Percentiles rank a stretch among this genome's conserved stretches.
phyloP scores from a whole-genome alignment of 805 yeast species.

The Yamadazyma ubonensis region DNA sequence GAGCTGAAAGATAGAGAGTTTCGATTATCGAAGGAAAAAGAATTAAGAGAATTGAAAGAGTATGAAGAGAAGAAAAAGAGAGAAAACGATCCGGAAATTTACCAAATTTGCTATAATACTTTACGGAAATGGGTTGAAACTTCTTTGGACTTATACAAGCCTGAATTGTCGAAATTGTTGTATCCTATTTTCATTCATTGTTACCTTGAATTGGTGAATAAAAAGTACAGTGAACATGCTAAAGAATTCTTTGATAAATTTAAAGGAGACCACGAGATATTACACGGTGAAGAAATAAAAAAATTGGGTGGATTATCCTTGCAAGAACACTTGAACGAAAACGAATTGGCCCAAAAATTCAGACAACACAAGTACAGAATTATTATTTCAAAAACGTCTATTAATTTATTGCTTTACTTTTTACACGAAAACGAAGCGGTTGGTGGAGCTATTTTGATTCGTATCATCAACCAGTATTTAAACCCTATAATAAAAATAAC shows the following conservation, averaged over 20 bases:
- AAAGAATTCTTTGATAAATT: constrained; percentile 74
- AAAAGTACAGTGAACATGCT: constrained; percentile 60
- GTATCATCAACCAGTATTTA: constrained; percentile 83
- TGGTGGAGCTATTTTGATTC: constrained; percentile 85
- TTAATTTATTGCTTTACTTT: constrained; percentile 80
- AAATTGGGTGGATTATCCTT: constrained; percentile 71
- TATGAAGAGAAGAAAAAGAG: constrained; percentile 43
- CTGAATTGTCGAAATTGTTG: constrained; percentile 77
- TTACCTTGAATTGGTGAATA: constrained; percentile 73
- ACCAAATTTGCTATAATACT: constrained; percentile 76
- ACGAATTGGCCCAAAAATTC: constrained; percentile 76
- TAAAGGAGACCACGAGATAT: constrained; percentile 65
- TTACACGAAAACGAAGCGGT: constrained; percentile 87
- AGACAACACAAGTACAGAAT: constrained; percentile 70
- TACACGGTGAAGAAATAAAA: constrained; percentile 76
- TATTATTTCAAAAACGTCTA: constrained; percentile 75
- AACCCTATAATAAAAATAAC: constrained; percentile 47
- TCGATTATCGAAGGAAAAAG: constrained; percentile 38
- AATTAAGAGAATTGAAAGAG: constrained; percentile 37
- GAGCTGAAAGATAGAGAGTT: constrained; percentile 39
- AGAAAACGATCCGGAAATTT: constrained; percentile 65
- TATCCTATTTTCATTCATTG: constrained; percentile 94
- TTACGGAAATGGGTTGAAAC: constrained; percentile 87
- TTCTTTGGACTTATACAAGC: constrained; percentile 86
- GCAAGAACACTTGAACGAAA: constrained; percentile 78